These are phyloP conservation scores for Xylaria sp. DNA, from an alignment of 2,329 filamentous ascomycete genomes.

Conservation along the genomic window DNA sequence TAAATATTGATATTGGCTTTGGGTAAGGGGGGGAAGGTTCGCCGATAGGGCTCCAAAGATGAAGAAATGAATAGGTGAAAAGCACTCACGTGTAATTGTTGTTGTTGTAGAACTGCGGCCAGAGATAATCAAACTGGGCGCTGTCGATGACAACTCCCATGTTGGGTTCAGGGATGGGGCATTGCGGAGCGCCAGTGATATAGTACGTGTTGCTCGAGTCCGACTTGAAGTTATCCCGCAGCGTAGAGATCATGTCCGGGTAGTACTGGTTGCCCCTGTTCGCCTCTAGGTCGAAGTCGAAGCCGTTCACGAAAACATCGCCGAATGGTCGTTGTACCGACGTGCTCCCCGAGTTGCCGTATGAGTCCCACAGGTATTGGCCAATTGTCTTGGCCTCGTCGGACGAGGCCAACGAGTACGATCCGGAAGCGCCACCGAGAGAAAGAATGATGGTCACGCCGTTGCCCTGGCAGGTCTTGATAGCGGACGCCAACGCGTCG, in stretches of 20 bases:
- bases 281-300: constrained; percentile 52
- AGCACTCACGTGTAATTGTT: constrained; percentile 44
- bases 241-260: constrained; percentile 47
- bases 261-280: constrained; percentile 52
- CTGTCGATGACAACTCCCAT: constrained; percentile 54
- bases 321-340: constrained; percentile 58
- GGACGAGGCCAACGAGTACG: constrained; percentile 51
- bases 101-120: constrained; percentile 63
- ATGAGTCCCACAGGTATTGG: constrained; percentile 58
- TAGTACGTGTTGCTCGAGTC: constrained; percentile 55
- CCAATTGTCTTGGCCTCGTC: constrained; percentile 55
- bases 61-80: background rate
- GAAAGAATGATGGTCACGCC: constrained; percentile 59
- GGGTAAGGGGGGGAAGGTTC: background rate
- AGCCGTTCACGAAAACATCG: constrained; percentile 53
- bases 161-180: constrained; percentile 57
- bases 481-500: constrained; percentile 54
- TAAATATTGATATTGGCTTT: background rate
- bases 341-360: constrained; percentile 53
- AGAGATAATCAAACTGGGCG: constrained; percentile 56
- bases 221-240: constrained; percentile 50
- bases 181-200: constrained; percentile 61
- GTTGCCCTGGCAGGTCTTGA: constrained; percentile 53
- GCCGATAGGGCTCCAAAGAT: background rate
- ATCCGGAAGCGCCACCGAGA: constrained; percentile 55